phyloP scores from a whole-genome alignment of 208 protist species.

The Crithidia bombi region DNA sequence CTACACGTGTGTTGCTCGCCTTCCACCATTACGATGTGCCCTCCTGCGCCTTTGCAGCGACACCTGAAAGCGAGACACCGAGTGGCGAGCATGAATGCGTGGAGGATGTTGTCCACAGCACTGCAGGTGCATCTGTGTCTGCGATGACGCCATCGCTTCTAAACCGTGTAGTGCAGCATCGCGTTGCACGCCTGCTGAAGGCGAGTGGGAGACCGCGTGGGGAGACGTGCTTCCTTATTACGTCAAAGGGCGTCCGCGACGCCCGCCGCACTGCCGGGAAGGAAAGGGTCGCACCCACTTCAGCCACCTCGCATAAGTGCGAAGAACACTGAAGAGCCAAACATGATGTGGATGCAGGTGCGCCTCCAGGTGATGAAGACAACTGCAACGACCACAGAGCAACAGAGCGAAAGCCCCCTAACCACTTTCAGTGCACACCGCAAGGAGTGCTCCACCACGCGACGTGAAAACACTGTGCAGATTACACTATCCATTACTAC shows the following conservation, averaged over 20 bases:
- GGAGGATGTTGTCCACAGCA: slow-evolving; percentile 36
- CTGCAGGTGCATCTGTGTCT: neutral
- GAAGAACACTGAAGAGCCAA: neutral
- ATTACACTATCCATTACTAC: too few species aligned
- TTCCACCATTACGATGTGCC: slow-evolving; percentile 62
- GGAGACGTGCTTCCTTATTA: slow-evolving; percentile 75
- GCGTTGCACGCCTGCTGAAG: slow-evolving; percentile 72
- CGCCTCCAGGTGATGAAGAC: too few species aligned
- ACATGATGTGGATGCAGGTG: too few species aligned
- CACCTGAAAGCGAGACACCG: neutral
- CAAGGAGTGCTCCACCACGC: too few species aligned
- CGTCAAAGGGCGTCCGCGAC: slow-evolving; percentile 73
- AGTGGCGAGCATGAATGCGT: slow-evolving; percentile 1
- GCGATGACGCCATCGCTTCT: neutral
- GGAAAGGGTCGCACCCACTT: neutral
- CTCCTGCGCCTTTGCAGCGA: neutral
- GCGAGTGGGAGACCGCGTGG: slow-evolving; percentile 36
- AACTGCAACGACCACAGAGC: too few species aligned
- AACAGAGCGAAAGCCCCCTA: too few species aligned
- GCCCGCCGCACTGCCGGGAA: slow-evolving; percentile 17
- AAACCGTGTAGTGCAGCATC: slow-evolving; percentile 51
- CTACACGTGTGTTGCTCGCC: slow-evolving; percentile 64
- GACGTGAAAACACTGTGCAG: too few species aligned
- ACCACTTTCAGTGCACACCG: too few species aligned
- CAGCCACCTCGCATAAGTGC: neutral